Conservation (phyloP, 306 rosid species). For the Gillenia trifoliata region DNA sequence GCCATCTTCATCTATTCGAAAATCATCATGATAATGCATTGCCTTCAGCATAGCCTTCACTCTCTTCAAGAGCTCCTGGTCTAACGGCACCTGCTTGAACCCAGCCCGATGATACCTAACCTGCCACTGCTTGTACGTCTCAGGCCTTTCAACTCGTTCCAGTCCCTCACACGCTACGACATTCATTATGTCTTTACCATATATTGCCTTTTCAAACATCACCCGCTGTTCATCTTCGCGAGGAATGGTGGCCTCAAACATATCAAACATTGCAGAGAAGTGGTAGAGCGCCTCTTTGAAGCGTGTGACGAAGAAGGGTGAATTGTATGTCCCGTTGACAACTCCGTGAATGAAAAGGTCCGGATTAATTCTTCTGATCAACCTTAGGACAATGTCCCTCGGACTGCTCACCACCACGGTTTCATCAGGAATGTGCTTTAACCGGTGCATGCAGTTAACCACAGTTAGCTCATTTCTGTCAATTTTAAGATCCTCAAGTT, state of each 20-base stretch:
- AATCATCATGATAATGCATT: conserved; percentile 29
- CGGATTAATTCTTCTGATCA: conserved; percentile 30
- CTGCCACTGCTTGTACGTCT: conserved; percentile 35
- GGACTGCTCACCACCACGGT: conserved; percentile 23
- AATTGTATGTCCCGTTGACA: conserved; percentile 21
- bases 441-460: conserved; percentile 27
- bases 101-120: conserved; percentile 27
- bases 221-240: conserved; percentile 21
- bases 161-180: conserved; percentile 31
- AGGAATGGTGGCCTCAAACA: conserved; percentile 18
- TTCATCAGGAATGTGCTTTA: conserved; percentile 28
- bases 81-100: conserved; percentile 27
- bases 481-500: conserved; percentile 20
- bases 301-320: conserved; percentile 32
- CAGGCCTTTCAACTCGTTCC: conserved; percentile 33
- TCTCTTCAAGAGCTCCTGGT: conserved; percentile 10
- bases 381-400: conserved; percentile 25
- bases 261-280: conserved; percentile 26
- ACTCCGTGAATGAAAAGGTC: conserved; percentile 23
- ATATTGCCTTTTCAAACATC: conserved; percentile 25
- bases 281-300: conserved; percentile 34
- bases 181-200: conserved; percentile 27
- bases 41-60: conserved; percentile 5
- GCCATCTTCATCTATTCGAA: conserved; percentile 25
- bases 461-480: conserved; percentile 15